Percentiles rank a stretch among this genome's conserved stretches.
phyloP scores from a whole-genome alignment of 164 flowering plant species.

The Magnolia kwangsiensis region DNA sequence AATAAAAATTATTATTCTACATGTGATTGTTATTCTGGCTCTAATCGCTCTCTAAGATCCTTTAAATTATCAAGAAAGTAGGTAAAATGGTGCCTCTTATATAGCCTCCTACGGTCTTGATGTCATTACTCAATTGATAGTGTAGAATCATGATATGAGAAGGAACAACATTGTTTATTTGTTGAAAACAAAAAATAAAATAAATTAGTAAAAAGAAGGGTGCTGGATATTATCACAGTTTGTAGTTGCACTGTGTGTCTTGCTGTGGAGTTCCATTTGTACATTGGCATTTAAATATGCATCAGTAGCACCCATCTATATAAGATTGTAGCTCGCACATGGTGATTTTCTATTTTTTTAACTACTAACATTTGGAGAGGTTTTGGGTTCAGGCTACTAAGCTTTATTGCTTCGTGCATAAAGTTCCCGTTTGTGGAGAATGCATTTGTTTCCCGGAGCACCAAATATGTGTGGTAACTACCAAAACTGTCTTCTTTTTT shows the following conservation, averaged over 20 bases:
- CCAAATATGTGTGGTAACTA: slow-evolving; percentile 87
- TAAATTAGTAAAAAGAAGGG: background rate
- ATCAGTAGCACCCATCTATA: background rate
- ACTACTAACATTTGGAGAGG: slow-evolving; percentile 6
- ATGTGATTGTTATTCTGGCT: background rate
- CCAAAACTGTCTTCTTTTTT: background rate
- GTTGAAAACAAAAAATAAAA: background rate
- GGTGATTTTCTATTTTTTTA: background rate
- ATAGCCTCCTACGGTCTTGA: background rate
- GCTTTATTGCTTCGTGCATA: slow-evolving; percentile 95
- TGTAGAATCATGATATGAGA: background rate
- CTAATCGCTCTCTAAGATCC: background rate
- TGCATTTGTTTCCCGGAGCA: slow-evolving; percentile 98
- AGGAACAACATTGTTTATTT: background rate
- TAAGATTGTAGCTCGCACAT: background rate
- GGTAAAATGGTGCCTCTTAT: background rate
- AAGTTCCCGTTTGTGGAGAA: slow-evolving; percentile 97
- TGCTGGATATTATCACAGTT: background rate
- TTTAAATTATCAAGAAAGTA: too few species aligned
- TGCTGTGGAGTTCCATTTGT: background rate
- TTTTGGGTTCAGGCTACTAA: slow-evolving; percentile 81
- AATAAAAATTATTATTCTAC: background rate
- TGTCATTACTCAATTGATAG: background rate
- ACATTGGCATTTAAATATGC: background rate
- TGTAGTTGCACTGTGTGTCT: background rate